Evolutionary conservation across 495 filamentous ascomycete species (phyloP).

Genomic region (Penicillium subrubescens): DNA sequence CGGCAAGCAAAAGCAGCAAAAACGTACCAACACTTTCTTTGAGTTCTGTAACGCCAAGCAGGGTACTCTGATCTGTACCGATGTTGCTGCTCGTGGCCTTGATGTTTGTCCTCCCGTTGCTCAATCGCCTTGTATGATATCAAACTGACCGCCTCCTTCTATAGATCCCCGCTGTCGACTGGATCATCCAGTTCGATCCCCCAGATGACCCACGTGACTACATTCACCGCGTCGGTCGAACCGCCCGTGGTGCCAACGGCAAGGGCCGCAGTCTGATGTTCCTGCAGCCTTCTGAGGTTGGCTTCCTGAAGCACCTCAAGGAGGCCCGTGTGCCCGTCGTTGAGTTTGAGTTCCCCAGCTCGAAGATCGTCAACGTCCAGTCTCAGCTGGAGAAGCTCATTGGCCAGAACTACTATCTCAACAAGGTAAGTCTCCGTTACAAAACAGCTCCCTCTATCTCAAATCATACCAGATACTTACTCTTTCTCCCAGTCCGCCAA

Average conservation of each 20-base stretch:
- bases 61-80: conserved; percentile 91
- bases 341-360: conserved; percentile 91
- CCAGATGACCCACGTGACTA: conserved; percentile 91
- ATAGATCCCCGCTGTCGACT: conserved; percentile 87
- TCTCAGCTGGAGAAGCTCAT: conserved; percentile 92
- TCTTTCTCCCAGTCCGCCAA: conserved; percentile 55
- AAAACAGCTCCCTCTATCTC: neutral
- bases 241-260: conserved; percentile 80
- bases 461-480: conserved; percentile 16
- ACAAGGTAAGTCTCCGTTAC: conserved; percentile 59
- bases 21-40: conserved; percentile 96
- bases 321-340: conserved; percentile 90
- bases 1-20: conserved; percentile 97
- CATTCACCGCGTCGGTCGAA: conserved; percentile 96
- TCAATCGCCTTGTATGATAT: neutral
- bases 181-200: conserved; percentile 94
- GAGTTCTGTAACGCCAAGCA: conserved; percentile 94
- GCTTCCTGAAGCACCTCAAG: conserved; percentile 89
- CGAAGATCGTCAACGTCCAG: conserved; percentile 93
- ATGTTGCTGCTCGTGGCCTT: conserved; percentile 90
- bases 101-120: conserved; percentile 58
- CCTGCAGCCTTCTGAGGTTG: conserved; percentile 87
- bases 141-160: conserved; percentile 13
- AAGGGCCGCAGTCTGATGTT: conserved; percentile 88
- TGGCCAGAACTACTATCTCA: conserved; percentile 92